Evolutionary conservation across 129 eudicot species (phyloP), one percentile per base, ranked within the genome.

Genomic region (Pseudognaphalium luteoalbum): DNA sequence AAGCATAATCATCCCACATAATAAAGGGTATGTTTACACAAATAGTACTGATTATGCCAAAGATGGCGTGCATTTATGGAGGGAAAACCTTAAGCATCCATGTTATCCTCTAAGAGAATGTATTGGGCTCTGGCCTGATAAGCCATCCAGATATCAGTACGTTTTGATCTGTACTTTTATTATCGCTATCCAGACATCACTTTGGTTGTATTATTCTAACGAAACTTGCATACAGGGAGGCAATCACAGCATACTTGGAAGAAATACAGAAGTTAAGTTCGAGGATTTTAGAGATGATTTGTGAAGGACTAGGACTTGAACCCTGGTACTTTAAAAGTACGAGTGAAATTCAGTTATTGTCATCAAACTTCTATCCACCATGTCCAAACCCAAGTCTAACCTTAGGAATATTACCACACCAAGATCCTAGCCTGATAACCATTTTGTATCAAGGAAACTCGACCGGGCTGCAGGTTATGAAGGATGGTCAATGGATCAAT

Each of bases 341-440:
- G n/a, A 81, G 96, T 63, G 86, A 83, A 72, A 80, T 80, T 29
- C 92, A 83, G 37, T 64, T 90, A 68, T 37, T 93, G 76, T 73
- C 86, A 3, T 81, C 79, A 0, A 86, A 84, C 74, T 71, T 77
- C 75, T 93, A 93, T 78, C 98, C 95, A 0, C 91, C 92, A 0
- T 90, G 98, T 79, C 96, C 98, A 3, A 89, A 90, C 77, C 98
- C 98, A 25, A 93, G 86, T 78, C 70, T 85, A 50, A 83, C 96
- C 10, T 52, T 90, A 76, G 96, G 96, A 52, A 35, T 88, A 66
- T 34, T 82, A 59, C 79, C 72, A 32, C 98, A 90, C 79, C 47
- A 70, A 30, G 96, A 90, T 69, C 88, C 92, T 5, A 82, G 88
- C 81, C 73, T 90, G 50, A 75, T 90, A 57, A 83, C 88, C 37